These are phyloP conservation scores for Prunella vulgaris DNA, from an alignment of 257 asterid species.

Conservation along the genomic window DNA sequence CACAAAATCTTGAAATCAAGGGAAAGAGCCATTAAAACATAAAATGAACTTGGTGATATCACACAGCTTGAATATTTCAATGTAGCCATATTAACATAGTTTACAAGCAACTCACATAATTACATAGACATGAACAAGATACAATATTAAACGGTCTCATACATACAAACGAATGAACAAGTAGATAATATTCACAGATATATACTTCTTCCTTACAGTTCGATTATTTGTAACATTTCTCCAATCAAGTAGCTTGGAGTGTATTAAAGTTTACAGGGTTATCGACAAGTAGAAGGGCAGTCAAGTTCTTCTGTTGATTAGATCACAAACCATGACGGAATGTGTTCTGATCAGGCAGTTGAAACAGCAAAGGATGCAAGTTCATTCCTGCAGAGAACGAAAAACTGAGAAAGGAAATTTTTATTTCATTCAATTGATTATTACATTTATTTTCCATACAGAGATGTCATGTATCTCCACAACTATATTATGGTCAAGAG, in stretches of 20 bases:
- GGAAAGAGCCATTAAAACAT: not conserved
- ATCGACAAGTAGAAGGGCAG: constrained; percentile 11
- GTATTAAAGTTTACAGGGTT: constrained; percentile 16
- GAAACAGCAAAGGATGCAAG: constrained; percentile 7
- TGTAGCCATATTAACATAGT: not conserved
- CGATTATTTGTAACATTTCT: constrained; percentile 12
- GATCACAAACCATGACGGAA: not conserved
- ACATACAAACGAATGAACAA: constrained; percentile 15
- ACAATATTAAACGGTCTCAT: constrained; percentile 10
- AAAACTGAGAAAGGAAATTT: not conserved
- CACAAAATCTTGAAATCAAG: not conserved
- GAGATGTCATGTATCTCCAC: not conserved
- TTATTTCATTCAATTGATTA: constrained; percentile 16
- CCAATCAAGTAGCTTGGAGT: constrained; percentile 18
- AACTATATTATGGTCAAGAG: not conserved
- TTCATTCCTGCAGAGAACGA: constrained; percentile 20
- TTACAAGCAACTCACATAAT: not conserved
- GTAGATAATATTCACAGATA: not conserved
- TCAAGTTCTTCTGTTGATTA: constrained; percentile 5
- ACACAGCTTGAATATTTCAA: constrained; percentile 3
- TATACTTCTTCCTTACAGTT: constrained; percentile 4
- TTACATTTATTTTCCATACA: constrained; percentile 18
- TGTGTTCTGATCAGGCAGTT: constrained; percentile 13
- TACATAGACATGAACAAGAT: not conserved
- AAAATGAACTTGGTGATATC: not conserved